phyloP scores from a whole-genome alignment of 805 yeast species.

The Ogataea wickerhamii region DNA sequence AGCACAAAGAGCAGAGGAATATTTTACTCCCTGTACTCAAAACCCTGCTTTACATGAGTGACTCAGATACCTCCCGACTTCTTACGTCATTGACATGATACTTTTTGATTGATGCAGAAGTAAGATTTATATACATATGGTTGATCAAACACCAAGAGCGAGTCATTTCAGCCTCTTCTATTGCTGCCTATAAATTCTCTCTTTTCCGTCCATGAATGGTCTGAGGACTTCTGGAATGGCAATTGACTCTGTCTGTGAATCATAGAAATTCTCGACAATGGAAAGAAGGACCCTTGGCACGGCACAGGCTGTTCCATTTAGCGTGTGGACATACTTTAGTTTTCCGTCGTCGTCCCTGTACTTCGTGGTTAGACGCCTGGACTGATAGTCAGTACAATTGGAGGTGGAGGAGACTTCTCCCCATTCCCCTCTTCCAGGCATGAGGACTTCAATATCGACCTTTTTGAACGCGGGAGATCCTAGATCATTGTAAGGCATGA shows the following conservation, averaged over 20 bases:
- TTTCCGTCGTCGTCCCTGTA: constrained; percentile 36
- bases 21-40: constrained; percentile 83
- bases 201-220: constrained; percentile 68
- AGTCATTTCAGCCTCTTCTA: not conserved
- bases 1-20: constrained; percentile 86
- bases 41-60: constrained; percentile 63
- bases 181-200: constrained; percentile 12
- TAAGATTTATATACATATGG: not conserved
- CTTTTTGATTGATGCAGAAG: not conserved
- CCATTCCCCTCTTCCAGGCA: constrained; percentile 93
- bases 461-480: constrained; percentile 93
- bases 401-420: constrained; percentile 92
- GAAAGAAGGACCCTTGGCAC: constrained; percentile 90
- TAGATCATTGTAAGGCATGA: constrained; percentile 86
- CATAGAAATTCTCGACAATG: constrained; percentile 80
- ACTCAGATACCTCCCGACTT: constrained; percentile 72
- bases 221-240: constrained; percentile 65
- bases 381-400: constrained; percentile 88
- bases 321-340: constrained; percentile 65
- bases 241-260: constrained; percentile 50
- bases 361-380: constrained; percentile 74
- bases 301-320: constrained; percentile 96
- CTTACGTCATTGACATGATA: constrained; percentile 41
- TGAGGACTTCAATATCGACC: constrained; percentile 94
- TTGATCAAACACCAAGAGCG: constrained; percentile 1